Base-by-base conservation (phyloP, 306 rosid genomes). In the Lablab purpureus region DNA sequence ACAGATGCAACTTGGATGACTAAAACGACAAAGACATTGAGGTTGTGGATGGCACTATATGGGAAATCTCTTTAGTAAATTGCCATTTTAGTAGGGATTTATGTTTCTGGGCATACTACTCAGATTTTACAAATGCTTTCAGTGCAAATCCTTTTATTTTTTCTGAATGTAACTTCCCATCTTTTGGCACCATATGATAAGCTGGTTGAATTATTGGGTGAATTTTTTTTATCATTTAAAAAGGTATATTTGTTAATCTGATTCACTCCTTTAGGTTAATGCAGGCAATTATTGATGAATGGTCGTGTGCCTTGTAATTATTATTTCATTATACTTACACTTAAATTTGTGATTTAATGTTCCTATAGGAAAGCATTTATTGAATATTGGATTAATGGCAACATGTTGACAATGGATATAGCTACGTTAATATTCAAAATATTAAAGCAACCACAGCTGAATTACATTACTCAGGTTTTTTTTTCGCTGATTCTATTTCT, bases 371-470 rank as follows among this genome's bases (percentile, higher is more conserved):
- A 88, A 58, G 82, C 91, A 65, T 96, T 96, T 88, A 68, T 89
- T 82, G 88, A 93, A 84, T 93, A 90, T 80, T 96, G 99, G 99
- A 80, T 96, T 75, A 87, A 81, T 55, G 92, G 92, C 60, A 95
- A 91, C 77, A 77, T 93, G 98, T 77, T 93, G 90, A 93, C 92
- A 0, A 80, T 84, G 93, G 98, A 96, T 84, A 64, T 93, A 51
- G 94, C 96, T 72, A 84, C 97, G 51, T 93, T 90, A 83, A 87
- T 93, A 71, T 93, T 75, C 88, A 81, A 63, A 52, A 91, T 96
- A 84, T 83, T 96, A 81, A 93, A 96, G 88, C 97, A 93, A 84
- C 98, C 94, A 4, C 94, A 91, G 84, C 88, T 88, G 85, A 90
- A 87, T 46, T 88, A 89, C 78, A 92, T 96, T 49, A 84, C 93